phyloP scores from a whole-genome alignment of 208 protist genomes.

The Trypanosomatidae sp. region DNA sequence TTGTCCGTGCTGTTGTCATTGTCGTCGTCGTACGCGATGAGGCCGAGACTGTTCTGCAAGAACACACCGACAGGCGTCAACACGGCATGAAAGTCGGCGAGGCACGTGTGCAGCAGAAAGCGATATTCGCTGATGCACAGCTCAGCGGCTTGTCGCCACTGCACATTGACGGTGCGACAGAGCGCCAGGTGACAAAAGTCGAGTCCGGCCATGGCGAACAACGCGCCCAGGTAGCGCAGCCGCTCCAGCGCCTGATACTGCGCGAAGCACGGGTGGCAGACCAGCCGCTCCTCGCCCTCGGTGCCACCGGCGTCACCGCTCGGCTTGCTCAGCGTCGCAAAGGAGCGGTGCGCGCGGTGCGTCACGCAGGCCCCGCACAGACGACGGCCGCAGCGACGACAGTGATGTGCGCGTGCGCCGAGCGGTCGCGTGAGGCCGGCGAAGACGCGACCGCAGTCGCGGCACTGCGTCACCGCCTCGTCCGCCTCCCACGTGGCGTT shows the following conservation, averaged over 20 bases:
- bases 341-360: constrained; percentile 34
- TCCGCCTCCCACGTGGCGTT: constrained; percentile 47
- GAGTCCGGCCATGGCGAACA: constrained; percentile 42
- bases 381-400: constrained; percentile 48
- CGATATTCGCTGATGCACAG: constrained; percentile 66
- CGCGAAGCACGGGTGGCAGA: constrained; percentile 41
- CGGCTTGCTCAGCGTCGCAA: constrained; percentile 55
- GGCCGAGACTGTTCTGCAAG: constrained; percentile 36
- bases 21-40: constrained; percentile 27
- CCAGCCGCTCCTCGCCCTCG: constrained; percentile 34
- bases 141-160: constrained; percentile 59
- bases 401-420: constrained; percentile 34
- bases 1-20: no score
- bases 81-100: constrained; percentile 20
- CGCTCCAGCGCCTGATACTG: constrained; percentile 24
- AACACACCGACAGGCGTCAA: constrained; percentile 23
- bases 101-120: constrained; percentile 35
- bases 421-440: constrained; percentile 10
- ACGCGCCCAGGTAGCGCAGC: constrained; percentile 39
- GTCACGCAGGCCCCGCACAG: constrained; percentile 45
- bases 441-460: constrained; percentile 20
- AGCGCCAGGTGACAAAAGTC: constrained; percentile 45
- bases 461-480: constrained; percentile 21
- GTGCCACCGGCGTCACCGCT: constrained; percentile 16
- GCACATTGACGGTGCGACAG: constrained; percentile 34